Conservation (phyloP, 805 yeast species). For the Kuraishia borneana region DNA sequence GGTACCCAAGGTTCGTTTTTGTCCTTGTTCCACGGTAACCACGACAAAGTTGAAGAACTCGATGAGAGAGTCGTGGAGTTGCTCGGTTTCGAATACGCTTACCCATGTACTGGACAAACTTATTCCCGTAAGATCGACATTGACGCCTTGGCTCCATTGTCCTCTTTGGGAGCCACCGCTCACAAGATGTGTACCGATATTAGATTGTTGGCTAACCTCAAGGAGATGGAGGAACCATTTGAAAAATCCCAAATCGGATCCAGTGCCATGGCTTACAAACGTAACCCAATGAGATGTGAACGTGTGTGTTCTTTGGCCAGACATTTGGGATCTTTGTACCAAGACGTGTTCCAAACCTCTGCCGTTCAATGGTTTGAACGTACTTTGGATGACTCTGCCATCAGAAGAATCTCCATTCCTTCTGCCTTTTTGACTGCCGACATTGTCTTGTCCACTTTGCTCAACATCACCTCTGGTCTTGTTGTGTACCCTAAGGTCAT, state of each 20-base stretch:
- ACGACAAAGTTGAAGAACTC: conserved; percentile 87
- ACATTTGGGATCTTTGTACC: conserved; percentile 85
- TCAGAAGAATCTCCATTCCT: conserved; percentile 93
- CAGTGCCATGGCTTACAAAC: conserved; percentile 97
- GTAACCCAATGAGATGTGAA: conserved; percentile 99
- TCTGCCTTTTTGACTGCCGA: conserved; percentile 96
- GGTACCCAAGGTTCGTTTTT: conserved; percentile 98
- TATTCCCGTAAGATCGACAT: conserved; percentile 96
- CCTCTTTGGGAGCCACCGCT: conserved; percentile 91
- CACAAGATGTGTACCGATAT: conserved; percentile 98
- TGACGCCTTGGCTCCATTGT: conserved; percentile 84
- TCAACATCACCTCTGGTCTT: conserved; percentile 87
- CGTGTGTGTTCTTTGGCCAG: conserved; percentile 97
- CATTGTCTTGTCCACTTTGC: conserved; percentile 77
- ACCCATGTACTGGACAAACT: conserved; percentile 99
- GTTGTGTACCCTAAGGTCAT: conserved; percentile 98
- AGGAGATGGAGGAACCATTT: conserved; percentile 97
- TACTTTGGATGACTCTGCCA: conserved; percentile 96
- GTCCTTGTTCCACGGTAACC: conserved; percentile 92
- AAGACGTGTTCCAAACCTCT: conserved; percentile 92
- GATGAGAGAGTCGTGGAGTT: conserved; percentile 90
- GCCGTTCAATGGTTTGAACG: conserved; percentile 99
- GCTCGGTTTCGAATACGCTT: conserved; percentile 87
- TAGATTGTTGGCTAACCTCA: conserved; percentile 89
- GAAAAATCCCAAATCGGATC: conserved; percentile 98